These are phyloP conservation scores for Suillus bovinus DNA, from an alignment of 768 basidiomycete species.

Conservation along the genomic window DNA sequence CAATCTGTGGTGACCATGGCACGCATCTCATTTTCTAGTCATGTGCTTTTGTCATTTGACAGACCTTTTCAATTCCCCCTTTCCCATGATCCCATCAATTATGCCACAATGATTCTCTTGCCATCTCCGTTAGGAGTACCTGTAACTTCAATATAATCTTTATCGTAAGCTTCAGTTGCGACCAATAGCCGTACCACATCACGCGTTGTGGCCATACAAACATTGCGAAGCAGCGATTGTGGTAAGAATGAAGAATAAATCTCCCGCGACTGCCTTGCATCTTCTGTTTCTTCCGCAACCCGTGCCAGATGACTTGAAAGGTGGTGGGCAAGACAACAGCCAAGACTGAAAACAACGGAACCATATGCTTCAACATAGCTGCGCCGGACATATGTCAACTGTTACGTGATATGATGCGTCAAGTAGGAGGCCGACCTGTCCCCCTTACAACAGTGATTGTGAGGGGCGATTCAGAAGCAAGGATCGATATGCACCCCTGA, in stretches of 20 bases:
- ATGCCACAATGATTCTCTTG: too few species aligned
- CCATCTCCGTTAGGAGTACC: too few species aligned
- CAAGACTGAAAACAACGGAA: too few species aligned
- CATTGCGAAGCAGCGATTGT: neutral
- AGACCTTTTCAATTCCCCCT: too few species aligned
- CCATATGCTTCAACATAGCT: too few species aligned
- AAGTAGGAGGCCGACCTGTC: neutral
- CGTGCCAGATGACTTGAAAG: too few species aligned
- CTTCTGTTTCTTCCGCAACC: neutral
- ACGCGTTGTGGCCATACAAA: neutral
- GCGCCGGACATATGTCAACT: too few species aligned
- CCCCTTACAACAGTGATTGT: neutral
- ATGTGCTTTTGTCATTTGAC: neutral
- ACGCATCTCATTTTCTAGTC: neutral
- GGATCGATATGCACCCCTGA: neutral
- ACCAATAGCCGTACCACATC: neutral
- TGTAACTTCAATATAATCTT: neutral
- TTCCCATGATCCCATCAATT: neutral
- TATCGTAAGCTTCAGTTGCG: neutral
- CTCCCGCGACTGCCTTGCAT: neutral
- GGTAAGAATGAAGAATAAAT: neutral
- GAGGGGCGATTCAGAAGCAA: conserved; percentile 14
- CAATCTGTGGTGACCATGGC: too few species aligned
- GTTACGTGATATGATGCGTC: neutral
- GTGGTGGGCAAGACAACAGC: neutral